A percentile compares a stretch with the other conserved stretches of the same genome.
Evolutionary conservation across 2,329 filamentous ascomycete species (phyloP).

Genomic region (Fusarium coffeatum): DNA sequence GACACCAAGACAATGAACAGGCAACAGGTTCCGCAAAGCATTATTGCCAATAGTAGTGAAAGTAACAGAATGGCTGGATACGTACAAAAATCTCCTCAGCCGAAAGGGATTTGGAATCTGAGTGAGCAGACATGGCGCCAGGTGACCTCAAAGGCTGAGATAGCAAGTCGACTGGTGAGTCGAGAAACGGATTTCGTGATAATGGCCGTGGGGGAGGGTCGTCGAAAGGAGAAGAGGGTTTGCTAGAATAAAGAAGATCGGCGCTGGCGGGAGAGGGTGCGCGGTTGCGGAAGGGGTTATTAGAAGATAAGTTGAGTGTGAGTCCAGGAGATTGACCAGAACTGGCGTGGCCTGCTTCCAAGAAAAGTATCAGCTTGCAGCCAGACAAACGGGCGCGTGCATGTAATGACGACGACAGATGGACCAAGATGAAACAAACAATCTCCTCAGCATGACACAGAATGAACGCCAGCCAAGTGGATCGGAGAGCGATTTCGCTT

Average conservation of each 20-base stretch:
- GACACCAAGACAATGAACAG: neutral
- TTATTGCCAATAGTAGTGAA: neutral
- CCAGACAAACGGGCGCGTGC: conserved; percentile 47
- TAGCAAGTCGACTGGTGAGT: conserved; percentile 57
- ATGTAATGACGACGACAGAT: conserved; percentile 48
- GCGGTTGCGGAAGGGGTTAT: conserved; percentile 84
- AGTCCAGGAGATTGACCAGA: conserved; percentile 56
- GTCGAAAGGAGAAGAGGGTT: conserved; percentile 69
- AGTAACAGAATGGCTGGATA: conserved; percentile 46
- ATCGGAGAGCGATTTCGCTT: conserved; percentile 38
- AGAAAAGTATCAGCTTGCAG: conserved; percentile 43
- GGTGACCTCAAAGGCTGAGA: conserved; percentile 56
- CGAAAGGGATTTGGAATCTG: conserved; percentile 60
- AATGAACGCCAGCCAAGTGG: conserved; percentile 46
- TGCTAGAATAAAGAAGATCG: conserved; percentile 51
- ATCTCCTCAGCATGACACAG: conserved; percentile 51
- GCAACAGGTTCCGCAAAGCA: neutral
- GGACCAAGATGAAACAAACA: conserved; percentile 48
- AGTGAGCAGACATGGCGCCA: conserved; percentile 62
- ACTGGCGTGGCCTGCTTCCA: conserved; percentile 44
- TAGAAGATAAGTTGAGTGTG: conserved; percentile 78
- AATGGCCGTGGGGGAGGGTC: conserved; percentile 69
- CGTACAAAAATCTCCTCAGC: conserved; percentile 83
- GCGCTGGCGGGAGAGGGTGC: conserved; percentile 67
- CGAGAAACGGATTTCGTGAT: conserved; percentile 82